Evolutionary conservation across 2,329 filamentous ascomycete species (phyloP).

Genomic region (Bisporella sp.): DNA sequence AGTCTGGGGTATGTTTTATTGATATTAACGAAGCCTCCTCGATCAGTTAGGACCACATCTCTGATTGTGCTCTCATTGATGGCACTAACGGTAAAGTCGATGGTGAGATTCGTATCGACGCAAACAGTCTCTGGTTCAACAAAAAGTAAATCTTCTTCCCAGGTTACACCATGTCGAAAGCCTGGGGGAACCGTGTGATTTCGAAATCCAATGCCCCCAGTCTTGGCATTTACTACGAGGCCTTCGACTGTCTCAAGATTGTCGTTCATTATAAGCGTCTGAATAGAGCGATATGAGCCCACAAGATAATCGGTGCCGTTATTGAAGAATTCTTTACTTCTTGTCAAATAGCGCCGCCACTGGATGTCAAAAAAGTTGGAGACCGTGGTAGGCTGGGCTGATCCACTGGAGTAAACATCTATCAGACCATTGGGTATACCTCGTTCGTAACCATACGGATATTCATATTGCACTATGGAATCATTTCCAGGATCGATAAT

Average conservation of each 20-base stretch:
- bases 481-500: too few relatives aligned
- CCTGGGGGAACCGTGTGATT: constrained; percentile 35
- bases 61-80: constrained; percentile 5
- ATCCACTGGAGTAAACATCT: too few relatives aligned
- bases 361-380: constrained; percentile 39
- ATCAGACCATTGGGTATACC: too few relatives aligned
- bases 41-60: constrained; percentile 31
- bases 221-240: constrained; percentile 34
- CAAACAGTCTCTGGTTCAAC: constrained; percentile 38
- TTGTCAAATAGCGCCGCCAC: constrained; percentile 19
- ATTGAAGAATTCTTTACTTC: constrained; percentile 18
- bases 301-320: constrained; percentile 27
- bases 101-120: constrained; percentile 35
- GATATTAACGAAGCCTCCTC: constrained; percentile 36
- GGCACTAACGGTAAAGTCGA: constrained; percentile 29
- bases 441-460: too few relatives aligned
- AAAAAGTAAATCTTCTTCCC: constrained; percentile 42
- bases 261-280: constrained; percentile 11
- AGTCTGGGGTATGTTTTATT: constrained; percentile 28
- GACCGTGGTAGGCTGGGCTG: constrained; percentile 19
- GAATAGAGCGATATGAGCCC: constrained; percentile 20
- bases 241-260: constrained; percentile 31
- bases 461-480: too few relatives aligned
- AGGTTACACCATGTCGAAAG: constrained; percentile 30
- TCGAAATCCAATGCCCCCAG: constrained; percentile 37